Evolutionary conservation across 2,329 filamentous ascomycete species (phyloP).

Genomic region (Cytospora paraplurivora): DNA sequence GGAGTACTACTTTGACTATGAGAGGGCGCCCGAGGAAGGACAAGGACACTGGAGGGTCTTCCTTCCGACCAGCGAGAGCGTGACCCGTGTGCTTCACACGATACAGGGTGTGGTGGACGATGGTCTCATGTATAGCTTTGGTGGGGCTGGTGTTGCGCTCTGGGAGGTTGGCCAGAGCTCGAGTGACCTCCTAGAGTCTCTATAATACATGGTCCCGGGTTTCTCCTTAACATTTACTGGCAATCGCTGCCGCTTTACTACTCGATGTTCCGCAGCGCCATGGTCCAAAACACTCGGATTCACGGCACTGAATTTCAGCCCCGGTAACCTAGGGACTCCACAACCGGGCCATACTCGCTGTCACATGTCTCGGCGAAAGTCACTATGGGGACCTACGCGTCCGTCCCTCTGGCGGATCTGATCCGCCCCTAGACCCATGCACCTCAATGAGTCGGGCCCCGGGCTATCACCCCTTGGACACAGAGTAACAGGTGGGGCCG

Average conservation of each 20-base stretch:
- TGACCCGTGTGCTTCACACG: constrained; percentile 21
- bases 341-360: too few species aligned
- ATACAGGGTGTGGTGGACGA: constrained; percentile 26
- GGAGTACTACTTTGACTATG: constrained; percentile 27
- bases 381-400: too few species aligned
- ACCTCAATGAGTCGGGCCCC: neutral
- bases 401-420: too few species aligned
- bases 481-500: neutral
- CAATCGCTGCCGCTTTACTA: neutral
- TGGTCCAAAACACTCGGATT: neutral
- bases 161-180: constrained; percentile 31
- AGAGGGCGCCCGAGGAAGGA: constrained; percentile 8
- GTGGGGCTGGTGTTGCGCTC: constrained; percentile 27
- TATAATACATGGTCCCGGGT: constrained; percentile 5
- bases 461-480: neutral
- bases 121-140: constrained; percentile 15
- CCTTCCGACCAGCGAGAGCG: constrained; percentile 24
- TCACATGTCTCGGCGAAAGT: too few species aligned
- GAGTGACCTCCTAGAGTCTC: constrained; percentile 21
- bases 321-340: too few species aligned
- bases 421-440: neutral
- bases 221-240: neutral
- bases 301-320: too few species aligned
- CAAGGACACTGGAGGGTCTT: constrained; percentile 19
- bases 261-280: neutral